These are phyloP conservation scores for Glycine tomentella DNA, from an alignment of 306 rosid genomes.

Conservation along the genomic window DNA sequence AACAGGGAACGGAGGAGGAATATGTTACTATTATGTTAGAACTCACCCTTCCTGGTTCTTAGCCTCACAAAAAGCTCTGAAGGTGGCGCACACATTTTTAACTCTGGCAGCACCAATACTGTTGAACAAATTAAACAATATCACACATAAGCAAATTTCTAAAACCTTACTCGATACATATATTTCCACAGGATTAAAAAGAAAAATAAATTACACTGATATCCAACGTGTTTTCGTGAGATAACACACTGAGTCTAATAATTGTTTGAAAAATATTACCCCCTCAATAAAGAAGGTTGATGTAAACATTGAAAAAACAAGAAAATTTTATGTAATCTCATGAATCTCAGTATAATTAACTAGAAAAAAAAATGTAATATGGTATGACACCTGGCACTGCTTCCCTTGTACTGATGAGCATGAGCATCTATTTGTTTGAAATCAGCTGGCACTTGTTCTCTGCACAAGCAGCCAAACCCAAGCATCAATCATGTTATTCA, in stretches of 20 bases:
- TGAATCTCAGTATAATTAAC: too few relatives aligned
- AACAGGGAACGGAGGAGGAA: not conserved
- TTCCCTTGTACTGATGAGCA: slow-evolving; percentile 83
- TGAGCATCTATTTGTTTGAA: slow-evolving; percentile 77
- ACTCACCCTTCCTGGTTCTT: slow-evolving; percentile 79
- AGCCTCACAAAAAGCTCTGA: slow-evolving; percentile 69
- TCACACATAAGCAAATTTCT: not conserved
- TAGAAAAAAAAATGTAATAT: slow-evolving; percentile 1
- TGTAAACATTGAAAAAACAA: too few relatives aligned
- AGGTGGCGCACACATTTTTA: slow-evolving; percentile 61
- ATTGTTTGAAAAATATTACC: too few relatives aligned
- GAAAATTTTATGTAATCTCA: too few relatives aligned
- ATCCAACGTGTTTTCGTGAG: too few relatives aligned
- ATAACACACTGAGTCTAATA: too few relatives aligned
- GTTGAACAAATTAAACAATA: slow-evolving; percentile 37
- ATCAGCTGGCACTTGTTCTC: slow-evolving; percentile 66
- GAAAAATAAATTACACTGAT: too few relatives aligned
- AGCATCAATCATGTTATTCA: not conserved
- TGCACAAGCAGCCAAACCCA: slow-evolving; percentile 45
- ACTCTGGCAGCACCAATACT: slow-evolving; percentile 82
- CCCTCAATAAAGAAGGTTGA: too few relatives aligned
- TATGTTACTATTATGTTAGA: not conserved
- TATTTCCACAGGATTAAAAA: too few relatives aligned
- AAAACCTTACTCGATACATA: too few relatives aligned
- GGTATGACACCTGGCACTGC: slow-evolving; percentile 72